Evolutionary conservation across 2,329 filamentous ascomycete species (phyloP).

Genomic region (Emmonsia crescens): DNA sequence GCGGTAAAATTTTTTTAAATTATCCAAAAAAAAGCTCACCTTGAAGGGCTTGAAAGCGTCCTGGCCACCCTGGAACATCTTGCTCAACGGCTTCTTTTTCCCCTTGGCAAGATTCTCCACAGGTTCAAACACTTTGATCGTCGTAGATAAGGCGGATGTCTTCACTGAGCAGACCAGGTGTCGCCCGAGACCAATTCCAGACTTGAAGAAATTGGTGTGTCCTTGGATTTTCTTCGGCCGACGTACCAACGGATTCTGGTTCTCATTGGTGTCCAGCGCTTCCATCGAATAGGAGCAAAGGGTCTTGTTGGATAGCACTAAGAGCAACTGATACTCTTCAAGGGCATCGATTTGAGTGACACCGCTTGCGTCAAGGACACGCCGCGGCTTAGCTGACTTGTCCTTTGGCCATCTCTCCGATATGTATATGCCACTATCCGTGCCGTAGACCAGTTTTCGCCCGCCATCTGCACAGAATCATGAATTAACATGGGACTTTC

Average conservation of each 20-base stretch:
- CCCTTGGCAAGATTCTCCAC: conserved; percentile 89
- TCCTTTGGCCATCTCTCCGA: conserved; percentile 86
- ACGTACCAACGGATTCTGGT: conserved; percentile 61
- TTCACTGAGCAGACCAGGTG: conserved; percentile 96
- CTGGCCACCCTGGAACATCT: conserved; percentile 88
- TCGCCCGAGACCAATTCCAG: conserved; percentile 84
- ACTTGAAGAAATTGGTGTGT: conserved; percentile 97
- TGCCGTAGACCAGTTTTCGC: conserved; percentile 86
- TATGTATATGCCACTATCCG: conserved; percentile 85
- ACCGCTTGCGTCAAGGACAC: conserved; percentile 72
- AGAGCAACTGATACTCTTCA: conserved; percentile 83
- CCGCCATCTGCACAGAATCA: conserved; percentile 59
- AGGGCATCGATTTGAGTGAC: conserved; percentile 95
- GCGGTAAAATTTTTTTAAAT: neutral
- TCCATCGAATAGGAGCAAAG: conserved; percentile 81
- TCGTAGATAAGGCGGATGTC: conserved; percentile 82
- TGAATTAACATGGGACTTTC: neutral
- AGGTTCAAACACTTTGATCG: conserved; percentile 98
- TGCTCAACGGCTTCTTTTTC: conserved; percentile 89
- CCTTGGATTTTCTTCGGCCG: conserved; percentile 92
- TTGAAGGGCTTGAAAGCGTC: conserved; percentile 95
- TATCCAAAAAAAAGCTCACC: conserved; percentile 25
- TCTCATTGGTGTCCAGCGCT: conserved; percentile 72
- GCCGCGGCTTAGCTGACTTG: conserved; percentile 57
- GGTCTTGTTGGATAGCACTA: conserved; percentile 89